Evolutionary conservation across 306 rosid genomes (phyloP).

Genomic region (Quercus glauca): DNA sequence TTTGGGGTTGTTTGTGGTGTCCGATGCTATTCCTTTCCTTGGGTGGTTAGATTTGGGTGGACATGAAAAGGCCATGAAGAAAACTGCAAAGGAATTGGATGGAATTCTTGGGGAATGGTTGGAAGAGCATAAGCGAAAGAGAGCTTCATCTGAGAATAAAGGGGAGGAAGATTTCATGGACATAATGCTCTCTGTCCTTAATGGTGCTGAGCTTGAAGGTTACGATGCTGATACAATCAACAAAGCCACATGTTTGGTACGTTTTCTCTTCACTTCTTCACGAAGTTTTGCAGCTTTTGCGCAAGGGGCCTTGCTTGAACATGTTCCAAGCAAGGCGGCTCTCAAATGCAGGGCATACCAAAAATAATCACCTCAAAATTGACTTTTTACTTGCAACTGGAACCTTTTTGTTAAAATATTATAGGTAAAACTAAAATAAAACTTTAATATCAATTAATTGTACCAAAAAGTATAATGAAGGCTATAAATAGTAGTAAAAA

Average conservation of each 20-base stretch:
- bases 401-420: too few species aligned
- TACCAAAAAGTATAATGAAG: too few species aligned
- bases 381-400: too few species aligned
- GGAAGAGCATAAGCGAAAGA: conserved; percentile 30
- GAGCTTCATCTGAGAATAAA: neutral
- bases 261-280: too few species aligned
- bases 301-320: too few species aligned
- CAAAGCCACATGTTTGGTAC: conserved; percentile 52
- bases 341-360: neutral
- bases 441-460: rapidly evolving
- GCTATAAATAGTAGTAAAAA: too few species aligned
- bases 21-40: conserved; percentile 38
- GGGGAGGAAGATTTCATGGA: conserved; percentile 40
- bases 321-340: too few species aligned
- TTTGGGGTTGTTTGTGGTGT: conserved; percentile 22
- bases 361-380: too few species aligned
- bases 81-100: conserved; percentile 30
- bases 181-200: conserved; percentile 16
- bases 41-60: conserved; percentile 55
- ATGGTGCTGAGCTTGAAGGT: conserved; percentile 12
- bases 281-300: too few species aligned
- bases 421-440: too few species aligned
- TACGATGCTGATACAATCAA: conserved; percentile 33
- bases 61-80: conserved; percentile 35
- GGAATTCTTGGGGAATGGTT: conserved; percentile 27